These are phyloP conservation scores for Pilobolus umbonatus DNA, from an alignment of 192 early-diverging fungal genomes.

Conservation along the genomic window DNA sequence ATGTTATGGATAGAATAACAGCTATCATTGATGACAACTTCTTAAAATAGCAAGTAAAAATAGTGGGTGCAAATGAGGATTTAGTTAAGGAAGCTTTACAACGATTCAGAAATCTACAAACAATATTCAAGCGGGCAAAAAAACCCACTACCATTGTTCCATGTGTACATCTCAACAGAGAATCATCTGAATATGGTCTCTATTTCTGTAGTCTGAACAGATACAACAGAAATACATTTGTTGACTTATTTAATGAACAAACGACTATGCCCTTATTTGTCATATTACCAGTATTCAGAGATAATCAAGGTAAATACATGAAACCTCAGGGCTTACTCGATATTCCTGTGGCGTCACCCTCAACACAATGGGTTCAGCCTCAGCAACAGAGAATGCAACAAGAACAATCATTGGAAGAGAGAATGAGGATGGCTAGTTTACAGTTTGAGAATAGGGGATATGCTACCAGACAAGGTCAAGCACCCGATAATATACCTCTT, in stretches of 20 bases:
- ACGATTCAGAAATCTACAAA: constrained; percentile 19
- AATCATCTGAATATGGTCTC: neutral
- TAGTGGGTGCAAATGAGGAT: constrained; percentile 10
- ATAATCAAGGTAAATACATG: neutral
- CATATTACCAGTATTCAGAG: constrained; percentile 15
- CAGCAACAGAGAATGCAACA: neutral
- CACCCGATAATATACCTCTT: constrained; percentile 6
- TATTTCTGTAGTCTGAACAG: neutral
- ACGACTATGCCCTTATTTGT: constrained; percentile 6
- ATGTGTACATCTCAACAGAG: neutral
- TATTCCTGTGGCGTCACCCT: neutral
- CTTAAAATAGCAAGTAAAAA: constrained; percentile 8
- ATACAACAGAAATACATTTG: neutral
- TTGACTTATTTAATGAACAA: neutral
- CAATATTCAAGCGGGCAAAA: neutral
- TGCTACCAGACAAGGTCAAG: neutral
- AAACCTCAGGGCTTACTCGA: constrained; percentile 8
- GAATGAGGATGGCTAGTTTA: neutral
- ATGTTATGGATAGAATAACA: neutral
- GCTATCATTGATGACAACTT: neutral
- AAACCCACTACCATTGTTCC: neutral
- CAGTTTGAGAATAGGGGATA: neutral
- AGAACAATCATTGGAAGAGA: neutral
- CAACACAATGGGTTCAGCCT: neutral
- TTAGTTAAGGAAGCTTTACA: constrained; percentile 7